Conservation (phyloP, 129 eudicot species). For the Chrysanthemum makinoi region DNA sequence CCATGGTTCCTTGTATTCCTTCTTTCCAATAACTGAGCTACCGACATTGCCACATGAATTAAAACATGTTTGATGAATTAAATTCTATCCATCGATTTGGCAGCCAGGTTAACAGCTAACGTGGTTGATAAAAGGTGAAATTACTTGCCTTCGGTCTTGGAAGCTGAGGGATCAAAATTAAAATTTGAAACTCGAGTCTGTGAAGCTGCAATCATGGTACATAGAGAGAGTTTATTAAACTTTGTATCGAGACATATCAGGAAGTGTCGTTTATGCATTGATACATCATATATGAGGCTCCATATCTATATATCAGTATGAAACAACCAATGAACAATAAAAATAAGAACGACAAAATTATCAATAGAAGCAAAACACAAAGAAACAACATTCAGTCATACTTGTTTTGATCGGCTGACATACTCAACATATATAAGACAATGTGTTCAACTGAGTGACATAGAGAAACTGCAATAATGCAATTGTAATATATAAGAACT, state of each 20-base stretch:
- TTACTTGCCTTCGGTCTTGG: slow-evolving; percentile 28
- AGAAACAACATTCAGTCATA: no score
- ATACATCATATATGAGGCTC: no score
- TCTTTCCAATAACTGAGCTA: slow-evolving; percentile 24
- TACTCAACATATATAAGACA: no score
- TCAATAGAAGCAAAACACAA: no score
- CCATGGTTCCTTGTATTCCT: slow-evolving; percentile 97
- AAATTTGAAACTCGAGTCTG: slow-evolving; percentile 52
- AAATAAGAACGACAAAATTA: no score
- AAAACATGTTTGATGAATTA: background rate
- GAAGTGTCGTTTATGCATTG: background rate
- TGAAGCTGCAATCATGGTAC: slow-evolving; percentile 35
- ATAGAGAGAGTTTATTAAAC: slow-evolving; percentile 14
- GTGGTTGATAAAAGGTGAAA: slow-evolving; percentile 16
- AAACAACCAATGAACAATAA: no score
- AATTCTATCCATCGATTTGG: no score
- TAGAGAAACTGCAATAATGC: no score
- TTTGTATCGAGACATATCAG: background rate
- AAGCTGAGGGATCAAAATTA: slow-evolving; percentile 23
- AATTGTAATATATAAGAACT: no score
- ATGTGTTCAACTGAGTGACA: no score
- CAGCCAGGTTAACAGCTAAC: background rate
- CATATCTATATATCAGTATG: no score
- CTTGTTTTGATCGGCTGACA: no score
- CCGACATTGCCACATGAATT: slow-evolving; percentile 38